Evolutionary conservation across 2,329 filamentous ascomycete species (phyloP).

Genomic region (Fusarium tjaetaba): DNA sequence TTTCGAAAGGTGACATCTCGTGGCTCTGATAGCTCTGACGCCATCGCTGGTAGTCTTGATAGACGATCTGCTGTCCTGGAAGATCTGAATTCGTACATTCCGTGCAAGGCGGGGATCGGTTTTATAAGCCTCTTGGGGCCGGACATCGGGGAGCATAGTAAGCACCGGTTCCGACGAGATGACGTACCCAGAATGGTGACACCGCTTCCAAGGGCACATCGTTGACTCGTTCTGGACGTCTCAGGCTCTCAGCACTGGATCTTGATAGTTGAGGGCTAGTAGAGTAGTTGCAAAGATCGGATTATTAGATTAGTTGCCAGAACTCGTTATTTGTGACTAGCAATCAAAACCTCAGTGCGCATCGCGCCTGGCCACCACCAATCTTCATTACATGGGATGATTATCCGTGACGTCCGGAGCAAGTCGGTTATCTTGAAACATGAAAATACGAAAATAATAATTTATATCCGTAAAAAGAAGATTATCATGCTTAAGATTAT

Average conservation of each 20-base stretch:
- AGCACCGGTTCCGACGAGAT: not conserved
- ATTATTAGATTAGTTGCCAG: too few relatives aligned
- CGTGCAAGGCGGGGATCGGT: not conserved
- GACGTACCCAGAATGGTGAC: not conserved
- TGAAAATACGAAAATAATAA: not conserved
- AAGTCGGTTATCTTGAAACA: rapidly evolving
- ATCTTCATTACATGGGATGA: too few relatives aligned
- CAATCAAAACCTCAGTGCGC: too few relatives aligned
- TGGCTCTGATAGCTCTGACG: not conserved
- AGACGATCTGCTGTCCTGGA: not conserved
- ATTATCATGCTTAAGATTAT: not conserved
- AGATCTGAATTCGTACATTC: too few relatives aligned
- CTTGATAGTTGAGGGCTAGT: too few relatives aligned
- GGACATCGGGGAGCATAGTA: not conserved
- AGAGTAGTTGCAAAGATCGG: too few relatives aligned
- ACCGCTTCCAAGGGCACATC: rapidly evolving
- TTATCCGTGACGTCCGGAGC: too few relatives aligned
- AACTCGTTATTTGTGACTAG: too few relatives aligned
- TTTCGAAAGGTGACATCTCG: constrained; percentile 2
- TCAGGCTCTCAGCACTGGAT: too few relatives aligned
- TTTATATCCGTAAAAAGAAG: rapidly evolving
- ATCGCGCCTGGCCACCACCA: too few relatives aligned
- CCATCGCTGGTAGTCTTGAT: not conserved
- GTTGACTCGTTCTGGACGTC: too few relatives aligned
- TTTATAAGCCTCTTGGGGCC: not conserved